Base-by-base conservation (phyloP, 2,329 filamentous ascomycete genomes). In the Colletotrichum chlorophyti region DNA sequence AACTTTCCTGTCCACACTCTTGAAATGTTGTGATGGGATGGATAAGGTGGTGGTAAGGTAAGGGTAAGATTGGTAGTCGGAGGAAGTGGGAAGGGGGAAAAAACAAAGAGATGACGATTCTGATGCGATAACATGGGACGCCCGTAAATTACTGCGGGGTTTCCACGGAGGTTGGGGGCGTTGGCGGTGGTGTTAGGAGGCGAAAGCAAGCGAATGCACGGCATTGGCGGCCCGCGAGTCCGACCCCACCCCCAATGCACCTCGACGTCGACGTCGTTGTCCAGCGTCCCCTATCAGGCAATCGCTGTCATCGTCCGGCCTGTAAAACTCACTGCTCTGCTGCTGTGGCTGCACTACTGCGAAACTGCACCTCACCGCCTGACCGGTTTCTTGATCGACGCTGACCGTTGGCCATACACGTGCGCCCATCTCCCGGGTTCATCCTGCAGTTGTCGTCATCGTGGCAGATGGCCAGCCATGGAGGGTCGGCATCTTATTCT, bases 281-380 rank as follows among this genome's bases (percentile, higher is more conserved):
- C n/a, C n/a, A n/a, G n/a, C n/a, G n/a, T n/a, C n/a, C n/a, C n/a
- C n/a, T n/a, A n/a, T n/a, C n/a, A n/a, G n/a, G n/a, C n/a, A n/a
- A n/a, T n/a, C n/a, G n/a, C n/a, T n/a, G n/a, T n/a, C n/a, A n/a
- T n/a, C n/a, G n/a, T n/a, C n/a, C n/a, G n/a, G n/a, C n/a, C n/a
- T n/a, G n/a, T n/a, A n/a, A n/a, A n/a, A n/a, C n/a, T n/a, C n/a
- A n/a, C n/a, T n/a, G n/a, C n/a, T n/a, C n/a, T n/a, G n/a, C n/a
- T n/a, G n/a, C n/a, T n/a, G n/a, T n/a, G n/a, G n/a, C n/a, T n/a
- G n/a, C n/a, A n/a, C n/a, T n/a, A n/a, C n/a, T n/a, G n/a, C n/a
- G n/a, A n/a, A n/a, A n/a, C n/a, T 49, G 46, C 46, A 49, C 46
- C 46, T 49, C 46, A 49, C 46, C 46, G 46, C 46, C 46, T 49